Base-by-base conservation (phyloP, 2,329 filamentous ascomycete species). In the Verticillium alfalfae region DNA sequence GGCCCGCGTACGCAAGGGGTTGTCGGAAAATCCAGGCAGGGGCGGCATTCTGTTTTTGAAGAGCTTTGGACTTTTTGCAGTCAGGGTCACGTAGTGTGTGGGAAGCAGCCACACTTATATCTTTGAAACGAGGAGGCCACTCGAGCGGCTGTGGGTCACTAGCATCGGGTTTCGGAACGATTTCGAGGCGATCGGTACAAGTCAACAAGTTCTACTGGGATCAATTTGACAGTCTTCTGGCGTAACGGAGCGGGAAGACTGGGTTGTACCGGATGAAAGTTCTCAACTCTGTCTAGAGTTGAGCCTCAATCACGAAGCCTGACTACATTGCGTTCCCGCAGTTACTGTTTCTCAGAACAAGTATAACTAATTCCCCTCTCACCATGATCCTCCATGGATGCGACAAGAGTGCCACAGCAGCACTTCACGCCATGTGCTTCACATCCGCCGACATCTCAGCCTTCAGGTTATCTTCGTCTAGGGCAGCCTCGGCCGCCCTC, bases 11-110 rank as follows among this genome's bases (percentile, higher is more conserved):
- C 62, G 64, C 26, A 80, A 70, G 1, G 71, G 66, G 61, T 81
- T 81, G 59, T 77, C 71, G 0, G 76, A 75, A 66, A 81, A 81
- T 1, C 77, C 76, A 49, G 67, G 56, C 0, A 78, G 66, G 0
- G 70, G 62, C 12, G 77, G 74, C 76, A 78, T 79, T 8, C 26
- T 49, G 45, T 3, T n/a, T 31, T 18, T 22, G 18, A 7, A 22
- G 8, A 9, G 36, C 13, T 37, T 37, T 9, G 36, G 13, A 37
- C 36, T 37, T 10, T 3, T 37, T 3, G 13, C 13, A 2, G 13
- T 37, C 36, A 37, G 36, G 36, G 26, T 31, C 26, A 31, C 26
- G 26, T 2, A 31, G 2, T 31, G 26, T 5, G 26, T 31, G 26
- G 26, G 26, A 31, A 31, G 39, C 5, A 45, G 39, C 1, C 16